Conservation (phyloP, 1,284 basidiomycete species). For the Abortiporus biennis region DNA sequence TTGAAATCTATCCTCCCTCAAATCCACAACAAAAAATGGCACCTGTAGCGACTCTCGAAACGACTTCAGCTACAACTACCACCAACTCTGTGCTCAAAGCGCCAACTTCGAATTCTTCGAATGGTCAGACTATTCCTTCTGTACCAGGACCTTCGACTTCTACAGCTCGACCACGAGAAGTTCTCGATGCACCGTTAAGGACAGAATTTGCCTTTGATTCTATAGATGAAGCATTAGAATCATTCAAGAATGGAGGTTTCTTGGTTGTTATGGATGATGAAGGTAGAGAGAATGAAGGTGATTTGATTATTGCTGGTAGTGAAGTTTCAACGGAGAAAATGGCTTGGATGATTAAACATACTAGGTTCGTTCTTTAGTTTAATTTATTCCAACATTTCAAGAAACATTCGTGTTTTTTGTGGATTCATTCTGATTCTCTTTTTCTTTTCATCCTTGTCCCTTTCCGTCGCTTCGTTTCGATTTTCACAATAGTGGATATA, state of each 20-base stretch:
- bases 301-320: constrained; percentile 81
- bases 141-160: constrained; percentile 13
- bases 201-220: constrained; percentile 48
- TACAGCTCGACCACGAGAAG: constrained; percentile 21
- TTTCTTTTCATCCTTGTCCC: constrained; percentile 1
- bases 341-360: constrained; percentile 98
- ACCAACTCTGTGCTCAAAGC: constrained; percentile 8
- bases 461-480: background rate
- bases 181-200: constrained; percentile 17
- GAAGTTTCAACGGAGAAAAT: constrained; percentile 91
- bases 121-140: constrained; percentile 7
- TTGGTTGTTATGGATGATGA: constrained; percentile 96
- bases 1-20: too few relatives aligned
- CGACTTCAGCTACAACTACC: background rate
- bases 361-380: constrained; percentile 56
- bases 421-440: too few relatives aligned
- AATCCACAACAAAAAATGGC: too few relatives aligned
- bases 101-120: constrained; percentile 1
- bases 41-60: constrained; percentile 1
- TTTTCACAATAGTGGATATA: constrained; percentile 70
- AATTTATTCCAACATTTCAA: background rate
- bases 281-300: constrained; percentile 90
- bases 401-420: too few relatives aligned
- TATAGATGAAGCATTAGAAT: constrained; percentile 75
- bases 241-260: constrained; percentile 82